Evolutionary conservation across 2,329 filamentous ascomycete species (phyloP).

Genomic region (Elsinoe batatas): DNA sequence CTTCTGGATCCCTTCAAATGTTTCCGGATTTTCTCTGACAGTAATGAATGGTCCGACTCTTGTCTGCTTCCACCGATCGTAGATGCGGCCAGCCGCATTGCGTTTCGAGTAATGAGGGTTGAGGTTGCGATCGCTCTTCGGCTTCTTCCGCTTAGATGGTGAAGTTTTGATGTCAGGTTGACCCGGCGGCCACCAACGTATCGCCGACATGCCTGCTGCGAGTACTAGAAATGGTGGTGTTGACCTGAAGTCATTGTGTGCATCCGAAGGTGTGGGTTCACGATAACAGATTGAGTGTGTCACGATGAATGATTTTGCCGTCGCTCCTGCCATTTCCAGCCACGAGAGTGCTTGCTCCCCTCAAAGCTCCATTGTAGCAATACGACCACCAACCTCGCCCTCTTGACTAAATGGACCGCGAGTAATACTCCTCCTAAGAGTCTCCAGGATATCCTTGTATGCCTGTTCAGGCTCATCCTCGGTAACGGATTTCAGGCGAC

Average conservation of each 20-base stretch:
- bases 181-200: neutral
- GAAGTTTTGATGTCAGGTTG: neutral
- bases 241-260: neutral
- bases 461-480: constrained; percentile 24
- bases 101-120: too few species aligned
- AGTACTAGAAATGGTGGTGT: neutral
- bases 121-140: too few species aligned
- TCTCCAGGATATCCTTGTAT: constrained; percentile 32
- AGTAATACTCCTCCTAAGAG: constrained; percentile 32
- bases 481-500: constrained; percentile 31
- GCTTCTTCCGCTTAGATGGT: too few species aligned
- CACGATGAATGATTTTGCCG: neutral
- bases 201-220: neutral
- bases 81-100: neutral
- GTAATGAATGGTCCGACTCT: constrained; percentile 2
- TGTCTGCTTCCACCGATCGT: neutral
- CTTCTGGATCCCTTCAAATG: neutral
- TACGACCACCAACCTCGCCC: constrained; percentile 34
- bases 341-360: neutral
- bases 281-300: neutral
- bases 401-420: constrained; percentile 34
- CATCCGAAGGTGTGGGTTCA: neutral
- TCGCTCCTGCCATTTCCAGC: neutral
- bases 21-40: neutral
- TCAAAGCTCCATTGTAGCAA: constrained; percentile 36